Evolutionary conservation across 2,329 filamentous ascomycete species (phyloP).

Genomic region (Colletotrichum sp.): DNA sequence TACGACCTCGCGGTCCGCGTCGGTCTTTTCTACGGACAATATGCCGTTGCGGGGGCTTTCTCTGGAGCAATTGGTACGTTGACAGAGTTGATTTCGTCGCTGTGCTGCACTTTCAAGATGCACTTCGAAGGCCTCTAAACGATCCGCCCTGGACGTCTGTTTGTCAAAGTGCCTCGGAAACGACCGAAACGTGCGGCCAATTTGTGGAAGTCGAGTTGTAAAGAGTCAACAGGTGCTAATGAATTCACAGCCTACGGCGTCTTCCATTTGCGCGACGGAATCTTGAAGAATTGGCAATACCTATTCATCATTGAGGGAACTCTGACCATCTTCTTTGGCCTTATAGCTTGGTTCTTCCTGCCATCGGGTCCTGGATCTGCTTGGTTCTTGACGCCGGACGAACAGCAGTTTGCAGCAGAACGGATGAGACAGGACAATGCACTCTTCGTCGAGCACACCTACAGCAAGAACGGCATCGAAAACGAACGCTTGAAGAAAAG

Average conservation of each 20-base stretch:
- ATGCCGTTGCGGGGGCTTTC: conserved; percentile 59
- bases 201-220: background rate
- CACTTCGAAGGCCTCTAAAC: background rate
- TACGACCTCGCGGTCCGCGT: conserved; percentile 61
- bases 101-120: background rate
- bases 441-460: conserved; percentile 33
- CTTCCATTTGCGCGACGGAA: conserved; percentile 38
- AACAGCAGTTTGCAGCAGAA: conserved; percentile 39
- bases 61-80: conserved; percentile 50
- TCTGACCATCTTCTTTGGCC: conserved; percentile 40
- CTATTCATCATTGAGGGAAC: conserved; percentile 50
- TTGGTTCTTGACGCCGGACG: conserved; percentile 39
- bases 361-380: conserved; percentile 40
- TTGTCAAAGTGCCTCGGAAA: background rate
- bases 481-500: conserved; percentile 27
- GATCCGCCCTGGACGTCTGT: background rate
- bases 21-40: conserved; percentile 62
- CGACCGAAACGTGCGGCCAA: background rate
- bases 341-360: conserved; percentile 41
- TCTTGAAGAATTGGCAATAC: conserved; percentile 43
- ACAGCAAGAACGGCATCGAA: conserved; percentile 15
- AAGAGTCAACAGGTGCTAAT: background rate
- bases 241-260: conserved; percentile 36
- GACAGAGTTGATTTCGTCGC: background rate
- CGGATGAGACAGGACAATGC: conserved; percentile 38